Evolutionary conservation across 2,329 filamentous ascomycete genomes (phyloP).

Genomic region (Peltaster fructicola): DNA sequence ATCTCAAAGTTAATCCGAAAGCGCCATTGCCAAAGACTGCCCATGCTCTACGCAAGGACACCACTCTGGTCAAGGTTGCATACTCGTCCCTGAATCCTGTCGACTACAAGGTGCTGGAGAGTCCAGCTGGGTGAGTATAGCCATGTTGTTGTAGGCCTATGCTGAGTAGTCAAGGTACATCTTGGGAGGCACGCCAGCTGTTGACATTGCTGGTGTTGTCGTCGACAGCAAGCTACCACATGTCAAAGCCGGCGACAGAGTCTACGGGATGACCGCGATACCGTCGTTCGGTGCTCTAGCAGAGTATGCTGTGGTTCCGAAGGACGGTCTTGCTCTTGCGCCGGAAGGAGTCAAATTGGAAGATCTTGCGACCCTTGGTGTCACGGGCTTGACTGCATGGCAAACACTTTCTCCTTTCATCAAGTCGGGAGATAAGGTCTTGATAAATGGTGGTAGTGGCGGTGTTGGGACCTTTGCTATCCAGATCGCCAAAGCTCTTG

Average conservation of each 20-base stretch:
- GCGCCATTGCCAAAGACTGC: constrained; percentile 11
- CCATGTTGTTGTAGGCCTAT: too few relatives aligned
- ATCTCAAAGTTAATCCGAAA: constrained; percentile 15
- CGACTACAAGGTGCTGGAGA: constrained; percentile 31
- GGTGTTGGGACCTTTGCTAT: constrained; percentile 42
- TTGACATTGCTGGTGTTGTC: constrained; percentile 35
- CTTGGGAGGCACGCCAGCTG: constrained; percentile 30
- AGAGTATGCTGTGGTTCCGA: constrained; percentile 16
- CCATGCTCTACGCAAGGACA: constrained; percentile 8
- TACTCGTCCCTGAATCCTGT: constrained; percentile 29
- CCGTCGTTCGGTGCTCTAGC: constrained; percentile 18
- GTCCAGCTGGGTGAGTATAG: too few relatives aligned
- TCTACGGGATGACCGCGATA: constrained; percentile 20
- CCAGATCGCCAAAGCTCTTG: constrained; percentile 43
- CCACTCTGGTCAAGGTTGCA: constrained; percentile 26
- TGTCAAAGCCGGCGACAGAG: constrained; percentile 19
- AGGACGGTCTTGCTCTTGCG: constrained; percentile 10
- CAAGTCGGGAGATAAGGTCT: constrained; percentile 31
- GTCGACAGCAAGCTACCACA: constrained; percentile 13
- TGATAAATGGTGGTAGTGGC: constrained; percentile 47
- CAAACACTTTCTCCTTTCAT: constrained; percentile 19
- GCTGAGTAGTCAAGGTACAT: too few relatives aligned
- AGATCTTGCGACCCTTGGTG: constrained; percentile 18
- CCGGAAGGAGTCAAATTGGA: constrained; percentile 17
- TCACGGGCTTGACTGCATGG: constrained; percentile 21